These are phyloP conservation scores for Lasiosphaeriaceae sp. DNA, from an alignment of 495 filamentous ascomycete genomes.

Conservation along the genomic window DNA sequence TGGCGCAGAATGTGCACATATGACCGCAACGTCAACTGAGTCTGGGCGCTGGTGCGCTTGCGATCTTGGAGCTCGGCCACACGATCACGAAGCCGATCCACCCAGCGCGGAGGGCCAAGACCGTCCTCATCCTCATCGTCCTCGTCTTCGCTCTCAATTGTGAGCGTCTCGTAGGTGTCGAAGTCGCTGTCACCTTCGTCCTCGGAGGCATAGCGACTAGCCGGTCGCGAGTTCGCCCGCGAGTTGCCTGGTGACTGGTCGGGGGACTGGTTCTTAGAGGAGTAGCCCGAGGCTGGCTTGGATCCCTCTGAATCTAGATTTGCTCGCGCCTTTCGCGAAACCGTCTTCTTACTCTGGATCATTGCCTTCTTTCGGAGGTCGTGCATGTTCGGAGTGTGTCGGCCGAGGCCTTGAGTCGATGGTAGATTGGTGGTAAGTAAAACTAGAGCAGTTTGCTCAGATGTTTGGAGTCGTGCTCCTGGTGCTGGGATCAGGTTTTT, in stretches of 20 bases:
- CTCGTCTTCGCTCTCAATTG: slow-evolving; percentile 29
- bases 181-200: slow-evolving; percentile 67
- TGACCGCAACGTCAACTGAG: slow-evolving; percentile 62
- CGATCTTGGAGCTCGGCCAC: slow-evolving; percentile 80
- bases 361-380: slow-evolving; percentile 76
- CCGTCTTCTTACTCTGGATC: slow-evolving; percentile 83
- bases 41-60: slow-evolving; percentile 71
- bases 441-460: neutral
- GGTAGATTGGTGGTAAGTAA: neutral
- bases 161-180: slow-evolving; percentile 41
- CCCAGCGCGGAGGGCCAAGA: slow-evolving; percentile 59
- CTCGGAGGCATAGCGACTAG: slow-evolving; percentile 65
- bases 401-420: neutral
- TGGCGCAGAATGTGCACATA: slow-evolving; percentile 72
- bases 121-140: slow-evolving; percentile 45
- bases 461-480: neutral
- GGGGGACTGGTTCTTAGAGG: slow-evolving; percentile 41
- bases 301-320: slow-evolving; percentile 52
- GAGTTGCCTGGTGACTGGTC: slow-evolving; percentile 25
- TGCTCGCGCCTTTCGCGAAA: slow-evolving; percentile 83
- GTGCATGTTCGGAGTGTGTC: slow-evolving; percentile 52
- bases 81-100: slow-evolving; percentile 62
- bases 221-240: slow-evolving; percentile 48
- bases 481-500: neutral
- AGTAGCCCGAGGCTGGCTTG: slow-evolving; percentile 46